Conservation (phyloP, 768 basidiomycete genomes). For the Sporobolomyces phaffii region DNA sequence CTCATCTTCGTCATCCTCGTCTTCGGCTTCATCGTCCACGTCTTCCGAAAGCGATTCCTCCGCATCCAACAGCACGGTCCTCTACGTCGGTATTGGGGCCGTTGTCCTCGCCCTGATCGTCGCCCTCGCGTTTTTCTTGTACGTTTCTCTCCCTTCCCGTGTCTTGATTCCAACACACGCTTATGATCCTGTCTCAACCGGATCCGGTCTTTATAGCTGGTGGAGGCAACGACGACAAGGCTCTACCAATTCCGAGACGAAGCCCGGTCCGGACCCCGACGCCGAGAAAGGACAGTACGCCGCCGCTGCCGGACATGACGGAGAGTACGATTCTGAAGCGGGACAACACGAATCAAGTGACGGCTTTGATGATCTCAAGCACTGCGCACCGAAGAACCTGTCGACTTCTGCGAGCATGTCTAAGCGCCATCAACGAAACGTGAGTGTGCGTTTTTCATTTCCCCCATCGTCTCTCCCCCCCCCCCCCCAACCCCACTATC, state of each 20-base stretch:
- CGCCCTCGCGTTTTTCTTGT: conserved; percentile 4
- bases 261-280: neutral
- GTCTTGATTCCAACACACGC: no score
- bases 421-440: no score
- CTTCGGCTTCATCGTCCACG: neutral
- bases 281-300: neutral
- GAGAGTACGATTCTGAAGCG: neutral
- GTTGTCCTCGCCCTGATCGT: neutral
- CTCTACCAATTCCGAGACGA: neutral
- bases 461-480: no score
- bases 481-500: no score
- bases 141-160: neutral
- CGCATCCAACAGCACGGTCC: neutral
- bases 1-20: neutral
- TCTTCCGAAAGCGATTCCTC: neutral
- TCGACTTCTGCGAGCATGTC: no score
- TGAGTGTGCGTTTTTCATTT: no score
- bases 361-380: no score
- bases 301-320: neutral
- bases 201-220: neutral
- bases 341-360: no score
- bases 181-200: no score
- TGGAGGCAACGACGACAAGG: neutral
- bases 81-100: conserved; percentile 1
- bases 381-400: no score